These are phyloP conservation scores for Mortierella antarctica DNA, from an alignment of 192 early-diverging fungal species.

Conservation along the genomic window DNA sequence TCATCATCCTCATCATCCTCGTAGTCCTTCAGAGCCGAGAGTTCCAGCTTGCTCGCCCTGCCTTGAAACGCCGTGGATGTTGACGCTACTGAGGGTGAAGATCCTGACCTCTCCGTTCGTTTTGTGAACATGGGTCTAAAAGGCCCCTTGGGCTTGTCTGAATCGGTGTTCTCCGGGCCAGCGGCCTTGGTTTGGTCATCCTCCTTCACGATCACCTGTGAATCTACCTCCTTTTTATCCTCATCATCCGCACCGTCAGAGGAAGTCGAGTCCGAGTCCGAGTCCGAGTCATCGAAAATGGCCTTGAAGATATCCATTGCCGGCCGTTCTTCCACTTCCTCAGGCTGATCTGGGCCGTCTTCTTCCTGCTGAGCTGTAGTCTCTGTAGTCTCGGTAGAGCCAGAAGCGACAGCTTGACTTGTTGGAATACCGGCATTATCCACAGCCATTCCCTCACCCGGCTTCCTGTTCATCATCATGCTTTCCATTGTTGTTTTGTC, in stretches of 20 bases:
- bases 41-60: constrained; percentile 1
- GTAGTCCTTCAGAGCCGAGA: constrained; percentile 1
- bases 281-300: constrained; percentile 77
- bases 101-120: background rate
- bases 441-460: constrained; percentile 12
- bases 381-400: background rate
- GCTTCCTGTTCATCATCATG: constrained; percentile 46
- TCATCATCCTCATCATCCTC: constrained; percentile 14
- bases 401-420: background rate
- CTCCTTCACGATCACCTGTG: background rate
- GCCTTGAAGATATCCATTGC: constrained; percentile 90
- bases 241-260: constrained; percentile 42
- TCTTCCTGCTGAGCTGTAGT: constrained; percentile 15
- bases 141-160: background rate
- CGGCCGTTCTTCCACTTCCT: constrained; percentile 64
- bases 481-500: constrained; percentile 57
- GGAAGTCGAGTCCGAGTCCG: constrained; percentile 65
- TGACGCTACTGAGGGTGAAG: background rate
- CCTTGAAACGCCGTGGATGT: background rate
- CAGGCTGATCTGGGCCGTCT: constrained; percentile 7
- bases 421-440: background rate
- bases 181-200: constrained; percentile 27
- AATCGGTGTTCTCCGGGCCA: constrained; percentile 6
- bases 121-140: constrained; percentile 22
- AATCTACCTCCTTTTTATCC: constrained; percentile 3